Evolutionary conservation across 306 rosid species (phyloP).

Genomic region (Luffa aegyptiaca): DNA sequence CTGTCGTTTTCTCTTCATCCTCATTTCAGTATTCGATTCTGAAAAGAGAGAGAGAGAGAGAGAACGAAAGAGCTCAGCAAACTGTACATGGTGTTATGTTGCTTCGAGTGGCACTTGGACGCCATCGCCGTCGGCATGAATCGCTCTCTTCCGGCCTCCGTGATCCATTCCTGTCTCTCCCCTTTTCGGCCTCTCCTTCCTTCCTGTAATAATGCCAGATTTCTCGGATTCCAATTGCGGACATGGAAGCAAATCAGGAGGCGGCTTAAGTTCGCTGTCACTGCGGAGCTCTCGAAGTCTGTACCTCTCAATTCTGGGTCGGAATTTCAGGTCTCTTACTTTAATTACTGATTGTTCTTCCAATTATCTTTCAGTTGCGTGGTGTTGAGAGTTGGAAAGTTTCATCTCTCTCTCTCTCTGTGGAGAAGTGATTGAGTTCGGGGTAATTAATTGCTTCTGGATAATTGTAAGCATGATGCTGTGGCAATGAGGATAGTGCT

Average conservation of each 20-base stretch:
- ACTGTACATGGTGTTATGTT: slow-evolving; percentile 42
- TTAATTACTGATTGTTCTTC: background rate
- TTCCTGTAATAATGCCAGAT: slow-evolving; percentile 16
- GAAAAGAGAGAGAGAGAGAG: no score
- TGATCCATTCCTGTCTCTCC: slow-evolving; percentile 14
- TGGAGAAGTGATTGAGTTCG: background rate
- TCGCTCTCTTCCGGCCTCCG: slow-evolving; percentile 24
- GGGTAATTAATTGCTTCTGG: background rate
- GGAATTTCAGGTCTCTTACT: slow-evolving; percentile 51
- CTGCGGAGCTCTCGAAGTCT: slow-evolving; percentile 52
- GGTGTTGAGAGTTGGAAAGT: background rate
- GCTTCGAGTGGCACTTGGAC: slow-evolving; percentile 47
- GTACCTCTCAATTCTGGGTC: slow-evolving; percentile 35
- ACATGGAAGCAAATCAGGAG: slow-evolving; percentile 29
- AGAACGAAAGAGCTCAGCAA: background rate
- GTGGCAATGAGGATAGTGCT: background rate
- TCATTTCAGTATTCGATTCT: background rate
- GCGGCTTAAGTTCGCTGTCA: slow-evolving; percentile 48
- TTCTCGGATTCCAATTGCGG: slow-evolving; percentile 25
- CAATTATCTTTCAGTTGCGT: background rate
- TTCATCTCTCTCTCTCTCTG: background rate
- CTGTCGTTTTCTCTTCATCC: slow-evolving; percentile 27
- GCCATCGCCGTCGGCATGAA: slow-evolving; percentile 37
- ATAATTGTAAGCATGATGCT: background rate
- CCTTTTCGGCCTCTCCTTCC: slow-evolving; percentile 32